These are phyloP conservation scores for Umbilicaria muhlenbergii DNA, from an alignment of 495 filamentous ascomycete genomes.

Conservation along the genomic window DNA sequence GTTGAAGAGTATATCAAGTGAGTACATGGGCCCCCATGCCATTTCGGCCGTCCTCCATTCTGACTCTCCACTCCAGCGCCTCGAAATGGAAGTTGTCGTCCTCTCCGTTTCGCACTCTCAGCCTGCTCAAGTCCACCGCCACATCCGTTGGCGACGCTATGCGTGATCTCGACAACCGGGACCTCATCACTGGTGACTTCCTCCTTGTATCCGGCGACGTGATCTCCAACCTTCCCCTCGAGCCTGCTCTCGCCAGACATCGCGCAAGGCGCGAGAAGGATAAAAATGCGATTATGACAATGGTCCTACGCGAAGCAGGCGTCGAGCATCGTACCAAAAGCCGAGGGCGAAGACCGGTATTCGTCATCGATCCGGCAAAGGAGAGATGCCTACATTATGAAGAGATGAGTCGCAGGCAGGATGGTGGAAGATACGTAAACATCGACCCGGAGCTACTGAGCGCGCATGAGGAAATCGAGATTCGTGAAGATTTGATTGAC, in stretches of 20 bases:
- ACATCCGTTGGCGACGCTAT: constrained; percentile 90
- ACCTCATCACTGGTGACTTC: constrained; percentile 80
- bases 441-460: constrained; percentile 61
- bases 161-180: constrained; percentile 78
- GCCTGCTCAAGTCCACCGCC: constrained; percentile 74
- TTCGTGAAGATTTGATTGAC: constrained; percentile 82
- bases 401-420: constrained; percentile 35
- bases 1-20: constrained; percentile 73
- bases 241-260: constrained; percentile 61
- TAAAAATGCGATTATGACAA: constrained; percentile 97
- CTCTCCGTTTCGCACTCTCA: constrained; percentile 73
- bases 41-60: neutral
- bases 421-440: constrained; percentile 34
- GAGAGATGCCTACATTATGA: constrained; percentile 88
- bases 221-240: constrained; percentile 79
- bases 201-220: constrained; percentile 85
- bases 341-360: constrained; percentile 59
- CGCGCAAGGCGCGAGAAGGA: constrained; percentile 65
- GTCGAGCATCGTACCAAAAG: constrained; percentile 57
- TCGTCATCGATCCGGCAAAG: constrained; percentile 66
- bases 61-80: constrained; percentile 18
- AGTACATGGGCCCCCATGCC: neutral
- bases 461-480: constrained; percentile 49
- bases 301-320: constrained; percentile 74
- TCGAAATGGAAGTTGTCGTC: constrained; percentile 55